Evolutionary conservation across 805 yeast species (phyloP), one percentile per base, ranked within the genome.

Genomic region (Nakazawaea wickerhamii): DNA sequence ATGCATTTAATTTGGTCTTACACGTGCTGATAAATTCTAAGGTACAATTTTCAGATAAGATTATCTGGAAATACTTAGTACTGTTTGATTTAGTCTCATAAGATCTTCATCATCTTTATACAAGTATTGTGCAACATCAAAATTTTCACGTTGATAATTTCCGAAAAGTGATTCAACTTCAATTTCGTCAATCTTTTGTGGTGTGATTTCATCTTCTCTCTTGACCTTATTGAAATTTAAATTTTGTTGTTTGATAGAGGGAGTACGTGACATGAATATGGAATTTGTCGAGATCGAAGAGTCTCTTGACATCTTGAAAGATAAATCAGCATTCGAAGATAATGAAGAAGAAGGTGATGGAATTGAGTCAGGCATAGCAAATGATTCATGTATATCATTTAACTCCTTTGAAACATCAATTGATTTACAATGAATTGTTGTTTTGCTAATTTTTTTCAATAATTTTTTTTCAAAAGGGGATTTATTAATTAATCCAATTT

Each of bases 41-140:
- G n/a, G n/a, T n/a, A n/a, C n/a, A n/a, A n/a, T n/a, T n/a, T n/a
- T n/a, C n/a, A n/a, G n/a, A n/a, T n/a, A n/a, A n/a, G n/a, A n/a
- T 36, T 15, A 36, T 25, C 27, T 37, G n/a, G 33, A 17, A n/a
- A 28, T 28, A 15, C 35, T 38, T 14, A 43, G n/a, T 8, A 43
- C 42, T 15, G 21, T 31, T 15, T 32, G 39, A 15, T 38, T 43
- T 17, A 43, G 27, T 20, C 42, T 31, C 26, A 43, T 10, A 3
- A 43, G 22, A 43, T 43, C 46, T 9, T 43, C 42, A 17, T 43
- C 42, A 28, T 43, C 46, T 22, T 38, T 43, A 14, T 18, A 32
- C 37, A 30, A n/a, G 30, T 13, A 38, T 19, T 21, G 35, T 5
- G 21, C 13, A 10, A 9, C 13, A 11, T 19, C 27, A 9, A 20